Conservation (phyloP, 352 stramenopile genomes). For the Phytophthora pisi region DNA sequence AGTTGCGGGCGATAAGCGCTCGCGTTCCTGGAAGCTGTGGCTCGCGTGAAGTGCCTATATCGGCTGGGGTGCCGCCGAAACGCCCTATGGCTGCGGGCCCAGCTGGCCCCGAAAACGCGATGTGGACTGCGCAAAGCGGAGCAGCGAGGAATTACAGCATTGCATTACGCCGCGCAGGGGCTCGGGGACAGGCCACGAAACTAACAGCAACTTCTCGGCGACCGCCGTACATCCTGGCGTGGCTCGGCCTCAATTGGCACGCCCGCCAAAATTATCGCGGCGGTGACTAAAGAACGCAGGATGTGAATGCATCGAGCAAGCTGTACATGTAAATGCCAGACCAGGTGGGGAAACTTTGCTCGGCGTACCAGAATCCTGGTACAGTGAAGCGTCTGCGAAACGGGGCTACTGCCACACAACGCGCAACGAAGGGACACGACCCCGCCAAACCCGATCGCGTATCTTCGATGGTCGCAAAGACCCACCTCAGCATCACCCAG, state of each 20-base stretch:
- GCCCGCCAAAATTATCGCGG: background rate
- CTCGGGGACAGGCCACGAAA: constrained; percentile 4
- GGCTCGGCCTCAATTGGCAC: background rate
- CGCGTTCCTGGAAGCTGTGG: background rate
- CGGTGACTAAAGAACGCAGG: background rate
- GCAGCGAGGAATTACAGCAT: constrained; percentile 1
- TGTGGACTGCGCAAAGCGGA: background rate
- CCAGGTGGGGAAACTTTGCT: too few species aligned
- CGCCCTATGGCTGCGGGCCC: background rate
- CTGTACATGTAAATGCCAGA: too few species aligned
- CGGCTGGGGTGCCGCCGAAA: constrained; percentile 4
- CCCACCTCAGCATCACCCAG: background rate
- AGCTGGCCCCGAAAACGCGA: constrained; percentile 2
- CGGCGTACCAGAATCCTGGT: background rate
- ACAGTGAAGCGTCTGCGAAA: background rate
- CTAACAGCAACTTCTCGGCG: background rate
- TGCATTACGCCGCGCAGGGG: background rate
- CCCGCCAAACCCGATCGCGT: background rate
- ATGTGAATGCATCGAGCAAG: background rate
- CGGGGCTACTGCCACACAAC: background rate
- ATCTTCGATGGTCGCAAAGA: constrained; percentile 27
- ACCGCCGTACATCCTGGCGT: background rate
- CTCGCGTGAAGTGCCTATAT: background rate
- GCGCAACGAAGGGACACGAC: background rate
- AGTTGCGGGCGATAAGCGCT: background rate